Conservation (phyloP, 352 stramenopile species). For the Peronospora destructor region DNA sequence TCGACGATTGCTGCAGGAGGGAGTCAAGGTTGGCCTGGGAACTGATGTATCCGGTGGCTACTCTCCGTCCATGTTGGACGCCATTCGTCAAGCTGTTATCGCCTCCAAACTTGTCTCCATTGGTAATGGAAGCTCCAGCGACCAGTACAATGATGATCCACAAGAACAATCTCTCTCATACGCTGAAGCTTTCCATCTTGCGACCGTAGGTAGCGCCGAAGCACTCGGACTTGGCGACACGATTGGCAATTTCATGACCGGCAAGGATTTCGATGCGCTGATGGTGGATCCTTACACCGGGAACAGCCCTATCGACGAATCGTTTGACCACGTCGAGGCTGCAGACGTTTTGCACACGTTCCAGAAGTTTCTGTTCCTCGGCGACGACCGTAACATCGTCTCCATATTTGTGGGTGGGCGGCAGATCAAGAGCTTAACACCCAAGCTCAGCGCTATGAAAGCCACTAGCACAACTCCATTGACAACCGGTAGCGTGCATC, state of each 20-base stretch:
- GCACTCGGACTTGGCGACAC: constrained; percentile 35
- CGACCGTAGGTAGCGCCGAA: constrained; percentile 76
- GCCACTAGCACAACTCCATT: constrained; percentile 10
- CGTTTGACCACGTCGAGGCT: constrained; percentile 36
- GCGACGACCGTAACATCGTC: constrained; percentile 23
- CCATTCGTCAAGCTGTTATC: constrained; percentile 85
- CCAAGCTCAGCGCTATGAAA: background rate
- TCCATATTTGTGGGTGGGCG: constrained; percentile 75
- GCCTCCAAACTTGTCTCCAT: constrained; percentile 83
- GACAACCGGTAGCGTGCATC: constrained; percentile 11
- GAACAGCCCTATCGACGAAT: constrained; percentile 63
- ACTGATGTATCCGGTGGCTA: constrained; percentile 93
- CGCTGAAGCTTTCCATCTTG: constrained; percentile 86
- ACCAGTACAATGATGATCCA: constrained; percentile 19
- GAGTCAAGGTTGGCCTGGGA: constrained; percentile 88
- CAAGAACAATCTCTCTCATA: constrained; percentile 44
- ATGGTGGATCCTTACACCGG: constrained; percentile 60
- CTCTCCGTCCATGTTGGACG: constrained; percentile 90
- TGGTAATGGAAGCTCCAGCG: constrained; percentile 44
- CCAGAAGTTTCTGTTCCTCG: constrained; percentile 58
- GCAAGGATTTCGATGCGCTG: constrained; percentile 89
- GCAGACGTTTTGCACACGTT: constrained; percentile 65
- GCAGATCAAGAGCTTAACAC: constrained; percentile 38
- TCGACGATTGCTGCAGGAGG: constrained; percentile 57
- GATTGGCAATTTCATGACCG: constrained; percentile 84